Evolutionary conservation across 2,329 filamentous ascomycete species (phyloP).

Genomic region (Pyrenochaeta sp.): DNA sequence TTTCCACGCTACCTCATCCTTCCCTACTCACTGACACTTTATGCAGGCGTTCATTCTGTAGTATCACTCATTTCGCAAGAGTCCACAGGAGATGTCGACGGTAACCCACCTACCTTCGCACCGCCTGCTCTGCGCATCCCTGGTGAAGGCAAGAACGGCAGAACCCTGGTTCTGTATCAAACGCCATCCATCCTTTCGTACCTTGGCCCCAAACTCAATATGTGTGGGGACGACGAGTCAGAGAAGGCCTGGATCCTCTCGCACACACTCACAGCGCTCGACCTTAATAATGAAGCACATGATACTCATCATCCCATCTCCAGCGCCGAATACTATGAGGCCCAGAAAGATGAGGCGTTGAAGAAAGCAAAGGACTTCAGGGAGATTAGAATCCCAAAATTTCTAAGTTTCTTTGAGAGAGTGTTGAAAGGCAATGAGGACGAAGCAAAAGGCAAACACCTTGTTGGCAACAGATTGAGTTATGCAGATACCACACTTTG

Average conservation of each 20-base stretch:
- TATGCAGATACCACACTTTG: conserved; percentile 79
- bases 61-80: conserved; percentile 57
- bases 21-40: background rate
- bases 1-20: background rate
- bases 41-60: conserved; percentile 57
- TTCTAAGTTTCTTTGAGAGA: conserved; percentile 74
- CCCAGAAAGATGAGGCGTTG: conserved; percentile 74
- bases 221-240: conserved; percentile 60
- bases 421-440: conserved; percentile 67
- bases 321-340: conserved; percentile 70
- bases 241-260: conserved; percentile 68
- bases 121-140: conserved; percentile 69
- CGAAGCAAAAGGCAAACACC: conserved; percentile 66
- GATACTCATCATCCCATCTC: conserved; percentile 79
- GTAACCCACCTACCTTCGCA: conserved; percentile 72
- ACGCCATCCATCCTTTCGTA: conserved; percentile 78
- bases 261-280: conserved; percentile 73
- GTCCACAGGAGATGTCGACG: conserved; percentile 56
- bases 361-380: conserved; percentile 67
- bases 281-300: conserved; percentile 76
- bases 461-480: conserved; percentile 71
- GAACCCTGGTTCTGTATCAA: conserved; percentile 69
- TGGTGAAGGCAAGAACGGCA: conserved; percentile 61
- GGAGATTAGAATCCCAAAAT: conserved; percentile 73
- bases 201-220: conserved; percentile 67